Evolutionary conservation across 805 yeast species (phyloP).

Genomic region (Lipomyces yamadae): DNA sequence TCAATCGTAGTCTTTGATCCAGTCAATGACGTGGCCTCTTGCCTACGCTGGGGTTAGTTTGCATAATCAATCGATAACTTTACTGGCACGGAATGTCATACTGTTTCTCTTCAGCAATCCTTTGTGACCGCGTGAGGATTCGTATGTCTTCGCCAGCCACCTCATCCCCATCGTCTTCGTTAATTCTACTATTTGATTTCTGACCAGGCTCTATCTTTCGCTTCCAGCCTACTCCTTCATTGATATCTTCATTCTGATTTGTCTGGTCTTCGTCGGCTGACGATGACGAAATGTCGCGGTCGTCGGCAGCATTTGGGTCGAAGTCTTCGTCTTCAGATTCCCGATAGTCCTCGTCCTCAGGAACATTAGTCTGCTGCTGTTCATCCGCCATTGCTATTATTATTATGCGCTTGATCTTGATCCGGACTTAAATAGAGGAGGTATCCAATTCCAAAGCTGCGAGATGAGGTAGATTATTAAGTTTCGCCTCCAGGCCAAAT

Average conservation of each 20-base stretch:
- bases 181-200: not conserved
- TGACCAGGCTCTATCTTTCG: not conserved
- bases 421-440: no score
- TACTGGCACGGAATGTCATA: not conserved
- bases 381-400: not conserved
- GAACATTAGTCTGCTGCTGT: not conserved
- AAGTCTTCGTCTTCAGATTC: slow-evolving; percentile 41
- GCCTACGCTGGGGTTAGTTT: slow-evolving; percentile 1
- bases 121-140: slow-evolving; percentile 31
- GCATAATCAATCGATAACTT: not conserved
- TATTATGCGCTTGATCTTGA: not conserved
- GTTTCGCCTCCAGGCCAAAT: no score
- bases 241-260: slow-evolving; percentile 16
- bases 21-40: slow-evolving; percentile 2
- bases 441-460: no score
- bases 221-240: slow-evolving; percentile 12
- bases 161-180: slow-evolving; percentile 10
- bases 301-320: slow-evolving; percentile 31
- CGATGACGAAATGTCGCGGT: slow-evolving; percentile 18
- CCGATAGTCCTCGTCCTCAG: slow-evolving; percentile 37
- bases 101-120: slow-evolving; percentile 25
- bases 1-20: slow-evolving; percentile 33
- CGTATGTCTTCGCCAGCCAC: slow-evolving; percentile 24
- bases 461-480: no score
- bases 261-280: slow-evolving; percentile 28